Evolutionary conservation across 805 yeast genomes (phyloP).

Genomic region (Zygoascus ofunaensis): DNA sequence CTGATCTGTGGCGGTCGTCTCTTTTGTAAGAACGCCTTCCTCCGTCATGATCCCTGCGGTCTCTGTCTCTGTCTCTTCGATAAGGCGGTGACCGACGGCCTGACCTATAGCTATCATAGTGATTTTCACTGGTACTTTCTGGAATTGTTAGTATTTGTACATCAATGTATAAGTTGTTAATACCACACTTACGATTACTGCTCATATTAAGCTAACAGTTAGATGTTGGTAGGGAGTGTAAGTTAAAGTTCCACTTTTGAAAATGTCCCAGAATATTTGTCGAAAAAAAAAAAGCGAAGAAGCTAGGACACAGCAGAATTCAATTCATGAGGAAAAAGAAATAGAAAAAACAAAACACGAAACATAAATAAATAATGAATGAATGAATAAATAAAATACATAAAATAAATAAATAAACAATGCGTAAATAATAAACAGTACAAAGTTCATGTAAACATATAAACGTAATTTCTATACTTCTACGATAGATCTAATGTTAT

Average conservation of each 20-base stretch:
- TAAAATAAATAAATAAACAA: constrained; percentile 13
- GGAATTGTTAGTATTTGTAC: neutral
- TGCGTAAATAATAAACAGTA: constrained; percentile 8
- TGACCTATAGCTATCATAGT: neutral
- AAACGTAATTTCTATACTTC: neutral
- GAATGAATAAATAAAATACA: constrained; percentile 4
- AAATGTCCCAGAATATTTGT: neutral
- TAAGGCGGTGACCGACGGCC: constrained; percentile 1
- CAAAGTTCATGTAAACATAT: neutral
- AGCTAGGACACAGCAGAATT: constrained; percentile 2
- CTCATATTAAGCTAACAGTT: neutral
- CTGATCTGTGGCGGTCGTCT: constrained; percentile 7
- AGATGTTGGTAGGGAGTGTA: too few relatives aligned
- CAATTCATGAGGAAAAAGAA: constrained; percentile 1
- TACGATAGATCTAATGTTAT: neutral
- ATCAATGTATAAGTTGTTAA: neutral
- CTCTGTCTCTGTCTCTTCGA: constrained; percentile 8
- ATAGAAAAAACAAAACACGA: constrained; percentile 4
- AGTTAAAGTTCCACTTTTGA: too few relatives aligned
- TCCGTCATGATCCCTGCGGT: constrained; percentile 1
- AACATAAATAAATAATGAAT: neutral
- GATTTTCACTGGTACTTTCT: neutral
- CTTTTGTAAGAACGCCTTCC: constrained; percentile 3
- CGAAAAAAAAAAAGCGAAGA: neutral
- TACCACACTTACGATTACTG: neutral